Evolutionary conservation across 345 rosid genomes (phyloP), one percentile per base, ranked within the genome.

Genomic region (Psidium guajava): DNA sequence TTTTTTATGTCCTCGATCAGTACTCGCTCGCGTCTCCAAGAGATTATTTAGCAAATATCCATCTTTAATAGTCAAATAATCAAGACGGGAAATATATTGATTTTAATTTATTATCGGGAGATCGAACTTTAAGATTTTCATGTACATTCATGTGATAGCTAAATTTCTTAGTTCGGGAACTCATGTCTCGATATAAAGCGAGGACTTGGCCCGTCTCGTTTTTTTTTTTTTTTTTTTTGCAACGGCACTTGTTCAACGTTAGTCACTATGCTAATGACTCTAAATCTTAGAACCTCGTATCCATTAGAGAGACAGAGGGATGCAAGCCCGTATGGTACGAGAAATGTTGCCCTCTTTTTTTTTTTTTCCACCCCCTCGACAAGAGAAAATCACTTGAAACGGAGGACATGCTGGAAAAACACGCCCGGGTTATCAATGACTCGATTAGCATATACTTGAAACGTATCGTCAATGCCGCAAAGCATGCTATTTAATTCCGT

Each of bases 381-480:
- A 53, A 56, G 59, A 82, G 42, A 82, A 61, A 61, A 61, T 28
- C 40, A 28, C 28, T 61, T 28, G 74, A 61, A 53, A 42, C 32
- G 53, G 83, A 87, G 51, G 86, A 81, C 84, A 61, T 61, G 28
- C 40, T 15, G 74, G 74, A 61, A 88, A 90, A 85, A 94, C 95
- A 81, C 59, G 92, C 98, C 99, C 91, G 95, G 84, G 88, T 95
- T 95, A 83, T 93, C 96, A 89, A 84, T 90, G 85, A 97, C 93
- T 90, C 85, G 98, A 86, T 94, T 95, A 86, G 95, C 91, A 88
- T 93, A 97, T 53, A 93, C 93, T 95, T 97, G 98, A 92, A 97
- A 97, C 73, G 98, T 93, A 88, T 96, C 94, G 91, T 97, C 98
- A 53, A 96, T 85, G 54, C 99, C 98, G 87, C 98, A 94, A 82